phyloP scores from a whole-genome alignment of 345 rosid species.

The Salix koriyanagi region DNA sequence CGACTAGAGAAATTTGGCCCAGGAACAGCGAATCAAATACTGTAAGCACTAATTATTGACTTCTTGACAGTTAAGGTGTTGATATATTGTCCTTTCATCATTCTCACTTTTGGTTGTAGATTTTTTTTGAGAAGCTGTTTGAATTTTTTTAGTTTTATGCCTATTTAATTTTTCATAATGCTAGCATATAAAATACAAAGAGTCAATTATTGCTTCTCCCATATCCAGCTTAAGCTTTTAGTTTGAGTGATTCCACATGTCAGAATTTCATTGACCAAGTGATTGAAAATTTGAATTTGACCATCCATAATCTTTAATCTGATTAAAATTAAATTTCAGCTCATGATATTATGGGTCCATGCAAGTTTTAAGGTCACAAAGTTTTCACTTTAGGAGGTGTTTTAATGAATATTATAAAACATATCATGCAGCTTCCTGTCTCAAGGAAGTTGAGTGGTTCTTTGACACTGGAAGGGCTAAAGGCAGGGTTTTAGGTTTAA shows the following conservation, averaged over 20 bases:
- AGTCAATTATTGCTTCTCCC: not conserved
- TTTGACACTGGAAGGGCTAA: not conserved
- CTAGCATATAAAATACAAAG: not conserved
- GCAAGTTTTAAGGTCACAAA: not conserved
- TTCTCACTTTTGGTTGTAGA: not conserved
- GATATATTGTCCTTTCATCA: not conserved
- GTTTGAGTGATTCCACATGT: not conserved
- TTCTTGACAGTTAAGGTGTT: not conserved
- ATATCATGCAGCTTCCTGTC: not conserved
- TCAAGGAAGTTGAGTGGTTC: not conserved
- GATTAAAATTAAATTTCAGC: not conserved
- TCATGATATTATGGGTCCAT: not conserved
- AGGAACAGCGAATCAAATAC: constrained; percentile 60
- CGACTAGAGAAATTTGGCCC: constrained; percentile 60
- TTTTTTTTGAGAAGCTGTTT: not conserved
- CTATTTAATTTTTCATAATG: not conserved
- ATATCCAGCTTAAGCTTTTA: not conserved
- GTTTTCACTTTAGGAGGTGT: not conserved
- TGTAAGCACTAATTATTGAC: constrained; percentile 31
- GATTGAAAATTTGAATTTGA: not conserved
- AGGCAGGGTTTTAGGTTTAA: not conserved
- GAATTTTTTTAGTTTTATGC: not conserved
- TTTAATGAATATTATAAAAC: not conserved
- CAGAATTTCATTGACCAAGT: not conserved
- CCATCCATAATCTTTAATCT: not conserved